Conservation (phyloP, 768 basidiomycete genomes). For the Asterophora lycoperdoides region DNA sequence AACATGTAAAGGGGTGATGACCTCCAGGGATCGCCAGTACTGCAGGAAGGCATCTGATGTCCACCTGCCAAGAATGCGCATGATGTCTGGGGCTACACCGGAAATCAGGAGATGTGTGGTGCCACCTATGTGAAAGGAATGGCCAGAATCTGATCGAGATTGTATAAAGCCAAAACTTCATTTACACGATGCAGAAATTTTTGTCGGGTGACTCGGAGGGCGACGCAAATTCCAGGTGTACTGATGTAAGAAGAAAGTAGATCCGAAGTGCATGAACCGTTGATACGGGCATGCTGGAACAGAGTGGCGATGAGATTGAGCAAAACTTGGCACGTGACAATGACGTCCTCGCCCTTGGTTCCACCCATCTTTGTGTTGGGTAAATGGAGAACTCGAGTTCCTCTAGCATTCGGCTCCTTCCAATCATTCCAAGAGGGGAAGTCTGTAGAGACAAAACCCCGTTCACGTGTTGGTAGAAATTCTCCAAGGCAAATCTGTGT, state of each 20-base stretch:
- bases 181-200: too few species aligned
- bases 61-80: slow-evolving; percentile 27
- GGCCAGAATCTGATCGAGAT: background rate
- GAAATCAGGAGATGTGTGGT: slow-evolving; percentile 18
- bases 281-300: too few species aligned
- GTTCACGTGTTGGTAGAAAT: slow-evolving; percentile 16
- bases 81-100: slow-evolving; percentile 22
- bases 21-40: background rate
- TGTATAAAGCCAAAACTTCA: too few species aligned
- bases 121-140: slow-evolving; percentile 24
- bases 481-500: slow-evolving; percentile 30
- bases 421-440: background rate
- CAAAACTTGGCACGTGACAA: too few species aligned
- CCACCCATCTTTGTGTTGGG: too few species aligned
- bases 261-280: too few species aligned
- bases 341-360: too few species aligned
- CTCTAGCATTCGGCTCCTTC: too few species aligned
- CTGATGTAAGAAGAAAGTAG: too few species aligned
- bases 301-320: too few species aligned
- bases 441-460: background rate
- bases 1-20: too few species aligned
- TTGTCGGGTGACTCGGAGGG: background rate
- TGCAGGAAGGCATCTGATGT: slow-evolving; percentile 15
- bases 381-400: too few species aligned
- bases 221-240: background rate